Percentiles rank a stretch among this genome's conserved stretches.
These are phyloP conservation scores for Populus davidiana DNA, from an alignment of 345 rosid species.

Conservation along the genomic window DNA sequence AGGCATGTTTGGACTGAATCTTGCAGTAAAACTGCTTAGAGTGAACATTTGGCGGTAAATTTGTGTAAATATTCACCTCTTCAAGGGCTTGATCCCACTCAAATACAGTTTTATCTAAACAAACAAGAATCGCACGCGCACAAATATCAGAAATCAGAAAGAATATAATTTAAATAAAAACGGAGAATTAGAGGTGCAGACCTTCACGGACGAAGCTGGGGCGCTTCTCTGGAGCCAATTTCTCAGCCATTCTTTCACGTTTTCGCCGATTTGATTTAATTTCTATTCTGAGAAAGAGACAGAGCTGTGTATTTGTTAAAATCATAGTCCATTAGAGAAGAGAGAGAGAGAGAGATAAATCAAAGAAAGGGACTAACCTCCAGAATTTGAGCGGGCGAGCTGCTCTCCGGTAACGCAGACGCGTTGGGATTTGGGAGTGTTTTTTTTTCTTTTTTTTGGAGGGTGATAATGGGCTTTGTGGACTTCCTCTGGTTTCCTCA, in stretches of 20 bases:
- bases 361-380: background rate
- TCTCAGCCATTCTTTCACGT: slow-evolving; percentile 45
- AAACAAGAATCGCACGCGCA: background rate
- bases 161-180: background rate
- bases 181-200: slow-evolving; percentile 1
- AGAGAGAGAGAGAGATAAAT: background rate
- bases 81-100: slow-evolving; percentile 97
- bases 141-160: background rate
- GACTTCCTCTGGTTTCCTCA: background rate
- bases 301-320: background rate
- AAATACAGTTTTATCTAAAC: slow-evolving; percentile 65
- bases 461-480: background rate
- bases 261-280: slow-evolving; percentile 5
- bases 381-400: background rate
- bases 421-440: background rate
- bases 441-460: background rate
- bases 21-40: slow-evolving; percentile 78
- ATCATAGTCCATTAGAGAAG: background rate
- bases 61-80: slow-evolving; percentile 77
- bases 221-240: slow-evolving; percentile 66
- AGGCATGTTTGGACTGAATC: slow-evolving; percentile 65
- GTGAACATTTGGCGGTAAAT: slow-evolving; percentile 59
- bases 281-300: background rate
- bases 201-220: slow-evolving; percentile 52
- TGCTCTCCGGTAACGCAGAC: background rate